Evolutionary conservation across 176 grass and related monocot species (phyloP).

Genomic region (Oryza australiensis): DNA sequence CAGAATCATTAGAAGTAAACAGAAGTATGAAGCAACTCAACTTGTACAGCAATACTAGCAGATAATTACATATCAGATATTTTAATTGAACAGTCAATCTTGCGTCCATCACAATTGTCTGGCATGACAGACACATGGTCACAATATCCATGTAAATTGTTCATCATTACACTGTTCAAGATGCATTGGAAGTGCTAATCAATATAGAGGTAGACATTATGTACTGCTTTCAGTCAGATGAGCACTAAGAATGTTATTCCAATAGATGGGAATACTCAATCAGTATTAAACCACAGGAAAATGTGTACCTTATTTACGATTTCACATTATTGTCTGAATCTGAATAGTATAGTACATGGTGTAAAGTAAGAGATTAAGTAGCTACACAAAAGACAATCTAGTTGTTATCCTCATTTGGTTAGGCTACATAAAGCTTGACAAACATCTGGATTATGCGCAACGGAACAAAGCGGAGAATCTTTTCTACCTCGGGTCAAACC

Average conservation of each 20-base stretch:
- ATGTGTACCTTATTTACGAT: background rate
- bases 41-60: background rate
- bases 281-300: background rate
- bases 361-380: background rate
- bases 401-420: background rate
- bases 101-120: background rate
- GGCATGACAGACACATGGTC: background rate
- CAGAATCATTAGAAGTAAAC: conserved; percentile 17
- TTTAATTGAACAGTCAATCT: conserved; percentile 5
- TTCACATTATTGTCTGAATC: background rate
- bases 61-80: background rate
- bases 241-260: background rate
- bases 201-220: background rate
- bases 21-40: background rate
- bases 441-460: background rate
- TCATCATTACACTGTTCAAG: background rate
- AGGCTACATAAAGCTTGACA: background rate
- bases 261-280: background rate
- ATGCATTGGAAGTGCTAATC: conserved; percentile 16
- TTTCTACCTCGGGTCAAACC: conserved; percentile 75
- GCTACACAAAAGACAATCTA: background rate
- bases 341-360: background rate
- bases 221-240: background rate
- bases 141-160: background rate
- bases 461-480: background rate